Evolutionary conservation across 495 filamentous ascomycete species (phyloP).

Genomic region (Tuber brumale): DNA sequence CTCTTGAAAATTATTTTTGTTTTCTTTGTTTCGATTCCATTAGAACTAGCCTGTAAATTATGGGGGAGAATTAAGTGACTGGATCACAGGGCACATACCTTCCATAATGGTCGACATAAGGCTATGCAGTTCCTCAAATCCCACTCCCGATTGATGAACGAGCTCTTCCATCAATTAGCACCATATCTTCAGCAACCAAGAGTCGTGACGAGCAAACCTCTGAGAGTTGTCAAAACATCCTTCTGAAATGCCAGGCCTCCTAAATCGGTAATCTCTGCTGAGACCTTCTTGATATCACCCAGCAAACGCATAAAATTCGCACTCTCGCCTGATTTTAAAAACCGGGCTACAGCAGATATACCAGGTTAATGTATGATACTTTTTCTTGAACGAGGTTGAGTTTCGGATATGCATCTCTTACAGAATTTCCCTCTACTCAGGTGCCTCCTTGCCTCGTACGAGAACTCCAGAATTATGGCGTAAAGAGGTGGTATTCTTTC

Average conservation of each 20-base stretch:
- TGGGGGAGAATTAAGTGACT: not conserved
- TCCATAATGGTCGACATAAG: slow-evolving; percentile 9
- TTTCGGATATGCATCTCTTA: slow-evolving; percentile 4
- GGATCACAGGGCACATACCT: not conserved
- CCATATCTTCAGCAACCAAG: not conserved
- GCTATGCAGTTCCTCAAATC: slow-evolving; percentile 13
- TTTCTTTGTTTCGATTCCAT: slow-evolving; percentile 7
- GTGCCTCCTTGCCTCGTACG: slow-evolving; percentile 16
- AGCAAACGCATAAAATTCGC: slow-evolving; percentile 12
- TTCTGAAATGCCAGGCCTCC: slow-evolving; percentile 15
- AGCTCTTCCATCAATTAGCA: slow-evolving; percentile 2
- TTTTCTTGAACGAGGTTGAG: not conserved
- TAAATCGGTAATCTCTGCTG: slow-evolving; percentile 3
- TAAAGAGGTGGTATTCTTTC: slow-evolving; percentile 19
- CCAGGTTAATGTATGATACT: not conserved
- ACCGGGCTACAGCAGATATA: slow-evolving; percentile 10
- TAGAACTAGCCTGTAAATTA: not conserved
- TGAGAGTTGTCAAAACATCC: slow-evolving; percentile 11
- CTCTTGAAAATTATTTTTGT: slow-evolving; percentile 1
- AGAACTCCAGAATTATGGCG: slow-evolving; percentile 17
- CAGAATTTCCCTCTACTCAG: slow-evolving; percentile 10
- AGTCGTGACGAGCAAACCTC: not conserved
- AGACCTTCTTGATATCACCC: slow-evolving; percentile 8
- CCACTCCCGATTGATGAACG: slow-evolving; percentile 6
- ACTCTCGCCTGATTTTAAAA: slow-evolving; percentile 7